These are phyloP conservation scores for Keithomyces neogunnii DNA, from an alignment of 2,329 filamentous ascomycete genomes.

Conservation along the genomic window DNA sequence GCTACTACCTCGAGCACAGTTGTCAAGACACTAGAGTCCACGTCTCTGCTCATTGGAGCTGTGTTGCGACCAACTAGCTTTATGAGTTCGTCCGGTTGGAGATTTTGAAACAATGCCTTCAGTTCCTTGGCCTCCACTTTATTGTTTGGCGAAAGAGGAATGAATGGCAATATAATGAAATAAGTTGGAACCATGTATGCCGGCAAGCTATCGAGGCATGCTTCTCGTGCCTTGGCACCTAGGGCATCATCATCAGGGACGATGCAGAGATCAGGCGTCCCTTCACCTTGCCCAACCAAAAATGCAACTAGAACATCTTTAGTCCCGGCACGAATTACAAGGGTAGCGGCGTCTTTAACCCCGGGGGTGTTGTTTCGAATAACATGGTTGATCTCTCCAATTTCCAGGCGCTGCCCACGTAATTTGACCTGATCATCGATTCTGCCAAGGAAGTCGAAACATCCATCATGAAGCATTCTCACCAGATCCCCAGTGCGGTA, in stretches of 20 bases:
- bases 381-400: constrained; percentile 82
- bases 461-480: constrained; percentile 67
- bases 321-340: constrained; percentile 66
- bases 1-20: constrained; percentile 46
- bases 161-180: constrained; percentile 59
- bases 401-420: constrained; percentile 79
- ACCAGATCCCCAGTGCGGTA: constrained; percentile 90
- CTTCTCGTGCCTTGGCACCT: constrained; percentile 40
- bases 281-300: constrained; percentile 27
- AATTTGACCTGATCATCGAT: constrained; percentile 91
- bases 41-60: constrained; percentile 18
- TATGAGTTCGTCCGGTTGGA: constrained; percentile 55
- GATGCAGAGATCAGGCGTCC: constrained; percentile 11
- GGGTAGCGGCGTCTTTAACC: constrained; percentile 63
- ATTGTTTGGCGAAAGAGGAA: constrained; percentile 83
- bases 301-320: constrained; percentile 82
- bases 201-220: constrained; percentile 64
- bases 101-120: constrained; percentile 52
- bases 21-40: constrained; percentile 28
- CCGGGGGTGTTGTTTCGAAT: constrained; percentile 53
- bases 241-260: constrained; percentile 27
- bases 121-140: constrained; percentile 73
- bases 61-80: constrained; percentile 32
- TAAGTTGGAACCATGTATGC: constrained; percentile 89
- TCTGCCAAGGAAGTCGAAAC: constrained; percentile 80